These are phyloP conservation scores for Chamaenerion angustifolium DNA, from an alignment of 345 rosid species.

Conservation along the genomic window DNA sequence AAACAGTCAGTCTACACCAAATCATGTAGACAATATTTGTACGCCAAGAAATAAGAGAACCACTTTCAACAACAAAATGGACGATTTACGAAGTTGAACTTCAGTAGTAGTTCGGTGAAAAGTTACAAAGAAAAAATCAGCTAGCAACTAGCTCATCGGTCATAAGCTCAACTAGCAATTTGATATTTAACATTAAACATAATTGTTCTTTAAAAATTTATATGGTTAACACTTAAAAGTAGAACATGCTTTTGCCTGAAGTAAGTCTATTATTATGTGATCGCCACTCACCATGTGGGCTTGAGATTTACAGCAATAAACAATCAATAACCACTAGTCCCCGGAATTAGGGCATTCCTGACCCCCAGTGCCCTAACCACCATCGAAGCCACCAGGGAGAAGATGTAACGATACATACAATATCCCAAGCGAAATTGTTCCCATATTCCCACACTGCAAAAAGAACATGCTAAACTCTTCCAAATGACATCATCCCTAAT, in stretches of 20 bases:
- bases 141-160: too few relatives aligned
- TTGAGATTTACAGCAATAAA: conserved; percentile 76
- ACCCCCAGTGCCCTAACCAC: conserved; percentile 71
- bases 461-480: conserved; percentile 2
- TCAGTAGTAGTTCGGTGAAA: not conserved
- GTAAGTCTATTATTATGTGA: too few relatives aligned
- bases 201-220: too few relatives aligned
- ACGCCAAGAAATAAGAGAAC: too few relatives aligned
- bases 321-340: conserved; percentile 85
- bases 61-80: too few relatives aligned
- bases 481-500: not conserved
- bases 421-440: conserved; percentile 79
- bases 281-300: conserved; percentile 52
- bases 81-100: not conserved
- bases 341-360: conserved; percentile 69
- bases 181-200: too few relatives aligned
- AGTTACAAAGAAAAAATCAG: too few relatives aligned
- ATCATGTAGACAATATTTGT: too few relatives aligned
- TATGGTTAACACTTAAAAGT: too few relatives aligned
- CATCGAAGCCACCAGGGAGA: conserved; percentile 69
- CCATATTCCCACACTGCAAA: conserved; percentile 53
- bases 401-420: conserved; percentile 70
- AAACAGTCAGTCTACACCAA: too few relatives aligned
- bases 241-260: too few relatives aligned
- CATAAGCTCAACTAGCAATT: too few relatives aligned